Evolutionary conservation across 2,329 filamentous ascomycete species (phyloP), one percentile per base, ranked within the genome.

Genomic region (Geosmithia morbida): DNA sequence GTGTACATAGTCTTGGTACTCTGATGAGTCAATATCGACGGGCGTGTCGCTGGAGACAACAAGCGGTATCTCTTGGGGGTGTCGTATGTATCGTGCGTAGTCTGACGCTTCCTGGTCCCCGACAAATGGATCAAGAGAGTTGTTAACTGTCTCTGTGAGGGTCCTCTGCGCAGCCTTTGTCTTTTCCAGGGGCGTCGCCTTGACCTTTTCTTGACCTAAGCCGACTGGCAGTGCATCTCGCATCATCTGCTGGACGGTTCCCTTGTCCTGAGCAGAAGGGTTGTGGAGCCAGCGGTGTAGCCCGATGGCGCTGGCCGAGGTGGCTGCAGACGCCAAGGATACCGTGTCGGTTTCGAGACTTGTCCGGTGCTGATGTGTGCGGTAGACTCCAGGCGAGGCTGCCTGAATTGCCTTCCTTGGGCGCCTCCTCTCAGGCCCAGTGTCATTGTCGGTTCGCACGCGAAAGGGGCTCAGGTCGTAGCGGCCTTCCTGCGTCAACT

Each of bases 381-480:
- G 33, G 33, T 37, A 37, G 33, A 7, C 33, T 19, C 41, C 44
- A 2, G 47, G 45, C 4, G 20, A 18, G 2, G 47, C 42, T 14
- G 47, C 40, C 18, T 41, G 42, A 10, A 86, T 79, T 26, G 77
- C 83, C 60, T 87, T 88, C 48, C 80, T 73, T 46, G 58, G 55
- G 55, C 73, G 75, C 64, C 77, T 83, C 61, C 72, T 86, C 54
- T 72, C 80, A 40, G 64, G 67, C 17, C 81, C 74, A 39, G 74
- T 69, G 29, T 83, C 75, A 37, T 70, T 63, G 40, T 81, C 76
- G 43, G 73, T 82, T 48, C 88, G 84, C 41, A 89, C 81, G 37
- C 83, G 79, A 61, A 97, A 98, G 1, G 90, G 90, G 50, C 87
- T 95, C 41, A 90, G 73, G 58, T 96, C 86, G 56, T 87, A 89